phyloP scores from a whole-genome alignment of 148 eudicot species.

The Vaccinium vitisidaea region DNA sequence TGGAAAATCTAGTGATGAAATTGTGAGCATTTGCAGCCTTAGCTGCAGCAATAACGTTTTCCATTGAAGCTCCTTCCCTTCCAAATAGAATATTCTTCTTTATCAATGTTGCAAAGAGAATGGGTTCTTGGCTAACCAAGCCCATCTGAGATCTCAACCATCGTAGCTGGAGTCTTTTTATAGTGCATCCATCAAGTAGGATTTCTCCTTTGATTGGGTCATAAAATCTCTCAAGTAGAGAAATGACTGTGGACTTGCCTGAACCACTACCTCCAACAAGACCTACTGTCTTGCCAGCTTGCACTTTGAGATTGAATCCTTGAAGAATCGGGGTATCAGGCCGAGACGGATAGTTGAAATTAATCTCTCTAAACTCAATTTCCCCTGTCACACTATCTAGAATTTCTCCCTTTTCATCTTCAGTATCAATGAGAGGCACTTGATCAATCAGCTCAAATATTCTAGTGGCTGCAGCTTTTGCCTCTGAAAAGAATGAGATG shows the following conservation, averaged over 20 bases:
- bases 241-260: constrained; percentile 5
- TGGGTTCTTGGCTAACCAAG: constrained; percentile 23
- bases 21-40: constrained; percentile 26
- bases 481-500: constrained; percentile 9
- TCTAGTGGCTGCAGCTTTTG: constrained; percentile 13
- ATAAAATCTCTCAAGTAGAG: constrained; percentile 23
- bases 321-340: constrained; percentile 9
- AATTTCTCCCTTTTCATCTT: constrained; percentile 9
- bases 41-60: constrained; percentile 19
- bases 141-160: constrained; percentile 28
- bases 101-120: constrained; percentile 24
- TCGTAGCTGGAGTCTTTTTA: constrained; percentile 6
- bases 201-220: constrained; percentile 20
- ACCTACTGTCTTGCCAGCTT: constrained; percentile 15
- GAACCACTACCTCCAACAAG: constrained; percentile 17
- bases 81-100: constrained; percentile 27
- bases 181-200: constrained; percentile 11
- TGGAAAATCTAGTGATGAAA: constrained; percentile 21
- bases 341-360: constrained; percentile 26
- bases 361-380: constrained; percentile 16
- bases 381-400: constrained; percentile 9
- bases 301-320: constrained; percentile 20
- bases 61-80: constrained; percentile 11
- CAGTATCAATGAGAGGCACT: constrained; percentile 10
- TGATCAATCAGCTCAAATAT: constrained; percentile 18